Evolutionary conservation across 2,329 filamentous ascomycete species (phyloP).

Genomic region (Fusarium pseudograminearum): DNA sequence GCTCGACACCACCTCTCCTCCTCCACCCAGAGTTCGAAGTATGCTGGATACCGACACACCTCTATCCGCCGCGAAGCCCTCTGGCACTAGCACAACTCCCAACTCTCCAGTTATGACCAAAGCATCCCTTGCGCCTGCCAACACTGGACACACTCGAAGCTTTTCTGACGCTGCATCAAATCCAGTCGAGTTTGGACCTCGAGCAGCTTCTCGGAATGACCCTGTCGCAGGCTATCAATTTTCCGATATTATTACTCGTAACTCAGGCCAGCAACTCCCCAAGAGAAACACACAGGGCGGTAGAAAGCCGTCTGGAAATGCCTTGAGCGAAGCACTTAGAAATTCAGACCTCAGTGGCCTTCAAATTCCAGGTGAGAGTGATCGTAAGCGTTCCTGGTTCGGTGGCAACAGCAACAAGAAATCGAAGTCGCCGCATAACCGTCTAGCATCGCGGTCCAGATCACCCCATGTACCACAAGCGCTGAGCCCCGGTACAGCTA

Average conservation of each 20-base stretch:
- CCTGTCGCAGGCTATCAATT: slow-evolving; percentile 71
- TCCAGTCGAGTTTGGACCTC: slow-evolving; percentile 60
- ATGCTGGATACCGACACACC: slow-evolving; percentile 64
- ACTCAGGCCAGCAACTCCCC: slow-evolving; percentile 61
- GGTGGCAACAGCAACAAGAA: slow-evolving; percentile 54
- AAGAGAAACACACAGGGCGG: slow-evolving; percentile 64
- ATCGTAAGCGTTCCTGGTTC: slow-evolving; percentile 55
- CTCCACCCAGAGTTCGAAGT: slow-evolving; percentile 59
- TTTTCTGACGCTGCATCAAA: slow-evolving; percentile 66
- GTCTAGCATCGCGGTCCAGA: slow-evolving; percentile 57
- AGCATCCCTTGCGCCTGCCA: slow-evolving; percentile 39
- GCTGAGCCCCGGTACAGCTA: slow-evolving; percentile 54
- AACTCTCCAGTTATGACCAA: slow-evolving; percentile 49
- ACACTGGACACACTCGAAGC: slow-evolving; percentile 57
- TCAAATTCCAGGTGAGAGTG: slow-evolving; percentile 61
- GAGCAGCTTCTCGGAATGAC: slow-evolving; percentile 52
- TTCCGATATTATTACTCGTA: slow-evolving; percentile 66
- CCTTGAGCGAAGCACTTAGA: slow-evolving; percentile 67
- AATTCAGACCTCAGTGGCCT: slow-evolving; percentile 63
- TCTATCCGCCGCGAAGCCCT: slow-evolving; percentile 35
- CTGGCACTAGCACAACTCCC: slow-evolving; percentile 52
- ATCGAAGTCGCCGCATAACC: slow-evolving; percentile 67
- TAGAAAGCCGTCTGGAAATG: slow-evolving; percentile 52
- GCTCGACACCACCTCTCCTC: slow-evolving; percentile 54
- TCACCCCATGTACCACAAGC: slow-evolving; percentile 48